Percentiles rank a stretch among this genome's conserved stretches.
phyloP scores from a whole-genome alignment of 345 rosid species.

The Raphanus sativus region DNA sequence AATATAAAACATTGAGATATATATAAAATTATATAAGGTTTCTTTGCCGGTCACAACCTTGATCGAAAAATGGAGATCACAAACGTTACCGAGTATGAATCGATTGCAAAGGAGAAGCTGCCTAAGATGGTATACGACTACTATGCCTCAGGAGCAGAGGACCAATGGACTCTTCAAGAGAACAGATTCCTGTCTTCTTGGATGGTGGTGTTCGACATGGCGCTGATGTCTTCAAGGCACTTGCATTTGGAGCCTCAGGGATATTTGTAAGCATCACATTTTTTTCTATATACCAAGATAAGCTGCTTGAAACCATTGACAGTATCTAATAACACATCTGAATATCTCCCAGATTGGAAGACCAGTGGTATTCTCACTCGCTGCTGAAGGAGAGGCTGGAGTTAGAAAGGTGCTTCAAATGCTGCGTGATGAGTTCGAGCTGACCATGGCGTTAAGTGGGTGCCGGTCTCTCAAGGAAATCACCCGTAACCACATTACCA shows the following conservation, averaged over 20 bases:
- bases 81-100: slow-evolving; percentile 64
- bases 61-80: slow-evolving; percentile 53
- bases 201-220: no score
- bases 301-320: neutral
- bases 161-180: slow-evolving; percentile 66
- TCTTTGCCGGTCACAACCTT: neutral
- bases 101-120: slow-evolving; percentile 60
- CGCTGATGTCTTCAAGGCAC: slow-evolving; percentile 90
- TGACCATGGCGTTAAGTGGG: no score
- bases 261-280: slow-evolving; percentile 61
- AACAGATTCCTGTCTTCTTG: slow-evolving; percentile 79
- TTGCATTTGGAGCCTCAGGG: slow-evolving; percentile 92
- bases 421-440: no score
- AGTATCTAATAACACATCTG: neutral
- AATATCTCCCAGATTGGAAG: slow-evolving; percentile 77
- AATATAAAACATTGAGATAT: no score
- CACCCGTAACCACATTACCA: slow-evolving; percentile 62
- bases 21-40: neutral
- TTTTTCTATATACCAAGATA: neutral
- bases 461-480: slow-evolving; percentile 78
- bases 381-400: no score
- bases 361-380: slow-evolving; percentile 82
- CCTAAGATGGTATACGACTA: slow-evolving; percentile 75
- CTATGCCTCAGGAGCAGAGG: slow-evolving; percentile 79
- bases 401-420: no score